Conservation (phyloP, 345 rosid genomes). For the Rhodamnia rubescens region DNA sequence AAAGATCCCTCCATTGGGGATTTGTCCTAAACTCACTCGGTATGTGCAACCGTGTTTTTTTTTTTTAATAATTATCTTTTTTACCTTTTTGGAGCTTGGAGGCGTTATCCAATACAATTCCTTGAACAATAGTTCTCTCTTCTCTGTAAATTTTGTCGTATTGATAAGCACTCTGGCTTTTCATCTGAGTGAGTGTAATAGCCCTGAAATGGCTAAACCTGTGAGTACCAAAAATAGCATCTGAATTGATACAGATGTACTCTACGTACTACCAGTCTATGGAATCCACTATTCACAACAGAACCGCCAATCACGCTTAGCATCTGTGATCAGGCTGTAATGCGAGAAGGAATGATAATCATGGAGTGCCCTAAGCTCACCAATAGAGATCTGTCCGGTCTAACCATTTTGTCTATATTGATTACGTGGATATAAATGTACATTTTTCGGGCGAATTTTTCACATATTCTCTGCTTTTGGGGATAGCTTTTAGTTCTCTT, state of each 20-base stretch:
- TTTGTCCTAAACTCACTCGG: background rate
- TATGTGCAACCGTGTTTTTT: background rate
- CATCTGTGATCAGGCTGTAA: background rate
- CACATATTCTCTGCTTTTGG: background rate
- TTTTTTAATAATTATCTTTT: background rate
- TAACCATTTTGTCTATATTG: background rate
- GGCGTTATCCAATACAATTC: background rate
- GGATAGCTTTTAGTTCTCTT: no score
- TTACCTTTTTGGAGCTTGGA: background rate
- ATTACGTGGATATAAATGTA: background rate
- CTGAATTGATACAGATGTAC: background rate
- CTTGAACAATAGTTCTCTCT: background rate
- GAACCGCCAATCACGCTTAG: background rate
- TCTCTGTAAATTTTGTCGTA: background rate
- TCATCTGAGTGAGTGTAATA: background rate
- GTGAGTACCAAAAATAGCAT: background rate
- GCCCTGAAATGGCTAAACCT: background rate
- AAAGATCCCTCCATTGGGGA: background rate
- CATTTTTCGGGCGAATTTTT: background rate
- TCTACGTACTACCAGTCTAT: background rate
- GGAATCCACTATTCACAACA: background rate
- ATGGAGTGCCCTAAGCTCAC: background rate
- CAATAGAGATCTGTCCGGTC: background rate
- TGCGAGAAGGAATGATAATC: background rate
- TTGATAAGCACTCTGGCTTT: background rate